A percentile compares a stretch with the other conserved stretches of the same genome.
Evolutionary conservation across 2,329 filamentous ascomycete species (phyloP).

Genomic region (Fragosphaeria purpurea): DNA sequence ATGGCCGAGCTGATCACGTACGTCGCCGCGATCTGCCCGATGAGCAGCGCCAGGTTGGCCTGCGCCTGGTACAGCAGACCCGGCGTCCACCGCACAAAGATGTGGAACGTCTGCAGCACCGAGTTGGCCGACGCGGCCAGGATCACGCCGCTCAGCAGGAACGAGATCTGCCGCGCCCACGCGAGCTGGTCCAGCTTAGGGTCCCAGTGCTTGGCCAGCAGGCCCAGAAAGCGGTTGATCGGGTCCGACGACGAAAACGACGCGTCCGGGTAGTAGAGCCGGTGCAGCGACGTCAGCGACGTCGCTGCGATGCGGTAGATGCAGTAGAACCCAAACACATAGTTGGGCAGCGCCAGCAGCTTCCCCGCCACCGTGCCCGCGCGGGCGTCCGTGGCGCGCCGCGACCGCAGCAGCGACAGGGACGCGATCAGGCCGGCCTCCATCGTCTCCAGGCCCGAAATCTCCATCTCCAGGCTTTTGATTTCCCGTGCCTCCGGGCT

Average conservation of each 20-base stretch:
- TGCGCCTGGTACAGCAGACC: slow-evolving; percentile 62
- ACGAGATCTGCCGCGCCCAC: slow-evolving; percentile 79
- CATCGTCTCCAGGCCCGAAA: slow-evolving; percentile 73
- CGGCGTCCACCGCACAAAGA: slow-evolving; percentile 68
- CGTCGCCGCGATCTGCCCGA: slow-evolving; percentile 71
- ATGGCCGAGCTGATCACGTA: slow-evolving; percentile 77
- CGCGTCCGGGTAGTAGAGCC: slow-evolving; percentile 35
- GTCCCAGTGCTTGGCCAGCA: slow-evolving; percentile 76
- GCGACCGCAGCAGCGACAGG: slow-evolving; percentile 51
- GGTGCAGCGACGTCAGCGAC: slow-evolving; percentile 54
- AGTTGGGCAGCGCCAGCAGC: slow-evolving; percentile 50
- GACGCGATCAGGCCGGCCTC: slow-evolving; percentile 58
- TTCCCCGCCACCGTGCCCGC: slow-evolving; percentile 59
- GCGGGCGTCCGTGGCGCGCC: slow-evolving; percentile 54
- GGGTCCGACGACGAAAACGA: slow-evolving; percentile 65
- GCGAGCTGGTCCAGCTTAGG: slow-evolving; percentile 70
- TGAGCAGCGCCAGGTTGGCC: slow-evolving; percentile 67
- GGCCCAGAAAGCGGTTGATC: slow-evolving; percentile 70
- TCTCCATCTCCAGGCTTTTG: slow-evolving; percentile 58
- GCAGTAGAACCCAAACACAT: slow-evolving; percentile 71
- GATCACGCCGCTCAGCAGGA: slow-evolving; percentile 73
- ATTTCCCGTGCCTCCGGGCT: slow-evolving; percentile 52
- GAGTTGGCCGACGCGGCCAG: slow-evolving; percentile 72
- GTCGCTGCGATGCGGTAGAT: slow-evolving; percentile 73
- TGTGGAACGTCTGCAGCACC: slow-evolving; percentile 73